phyloP scores from a whole-genome alignment of 148 eudicot genomes.

The Talinum fruticosum region DNA sequence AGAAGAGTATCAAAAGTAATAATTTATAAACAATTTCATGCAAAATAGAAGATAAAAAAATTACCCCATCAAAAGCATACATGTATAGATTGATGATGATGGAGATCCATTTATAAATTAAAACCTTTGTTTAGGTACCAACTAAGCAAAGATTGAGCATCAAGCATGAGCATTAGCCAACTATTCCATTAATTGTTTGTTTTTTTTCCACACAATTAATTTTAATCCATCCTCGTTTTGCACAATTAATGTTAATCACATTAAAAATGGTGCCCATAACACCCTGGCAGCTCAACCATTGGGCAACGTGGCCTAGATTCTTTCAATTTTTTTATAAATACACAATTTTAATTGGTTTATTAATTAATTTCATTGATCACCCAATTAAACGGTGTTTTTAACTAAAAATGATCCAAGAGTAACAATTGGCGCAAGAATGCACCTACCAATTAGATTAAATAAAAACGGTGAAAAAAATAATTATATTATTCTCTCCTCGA shows the following conservation, averaged over 20 bases:
- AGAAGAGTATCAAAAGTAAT: not conserved
- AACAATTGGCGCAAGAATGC: constrained; percentile 26
- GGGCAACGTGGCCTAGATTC: constrained; percentile 33
- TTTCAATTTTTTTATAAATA: constrained; percentile 5
- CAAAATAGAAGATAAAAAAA: too few species aligned
- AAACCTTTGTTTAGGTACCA: not conserved
- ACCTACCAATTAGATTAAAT: constrained; percentile 20
- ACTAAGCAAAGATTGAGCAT: not conserved
- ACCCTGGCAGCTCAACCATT: constrained; percentile 14
- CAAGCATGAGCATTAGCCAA: not conserved
- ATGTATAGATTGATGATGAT: not conserved
- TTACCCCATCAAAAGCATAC: not conserved
- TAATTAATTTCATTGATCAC: constrained; percentile 8
- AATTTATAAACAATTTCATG: not conserved
- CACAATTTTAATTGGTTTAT: constrained; percentile 3
- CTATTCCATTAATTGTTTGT: not conserved
- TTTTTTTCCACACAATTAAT: not conserved
- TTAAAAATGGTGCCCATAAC: not conserved
- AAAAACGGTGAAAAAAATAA: not conserved
- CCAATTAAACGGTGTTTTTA: constrained; percentile 15
- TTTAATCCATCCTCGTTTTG: not conserved
- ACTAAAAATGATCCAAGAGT: constrained; percentile 5
- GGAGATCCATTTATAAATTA: not conserved
- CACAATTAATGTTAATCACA: not conserved
- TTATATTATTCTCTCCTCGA: not conserved